Percentiles rank a stretch among this genome's conserved stretches.
phyloP scores from a whole-genome alignment of 2,329 filamentous ascomycete species.

The Paramyrothecium sp. region DNA sequence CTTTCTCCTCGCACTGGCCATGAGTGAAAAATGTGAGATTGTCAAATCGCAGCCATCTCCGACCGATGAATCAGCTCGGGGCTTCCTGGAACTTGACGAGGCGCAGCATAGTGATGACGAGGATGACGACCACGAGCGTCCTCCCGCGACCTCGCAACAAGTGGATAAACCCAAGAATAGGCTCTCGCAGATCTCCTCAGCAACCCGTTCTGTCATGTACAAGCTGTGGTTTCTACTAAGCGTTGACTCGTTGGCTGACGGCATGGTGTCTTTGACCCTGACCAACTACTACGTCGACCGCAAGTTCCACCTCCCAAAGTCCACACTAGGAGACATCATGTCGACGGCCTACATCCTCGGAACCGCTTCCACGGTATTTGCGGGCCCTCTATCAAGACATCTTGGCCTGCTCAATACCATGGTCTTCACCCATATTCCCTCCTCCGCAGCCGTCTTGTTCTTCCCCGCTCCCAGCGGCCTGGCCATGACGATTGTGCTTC shows the following conservation, averaged over 20 bases:
- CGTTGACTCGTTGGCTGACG: constrained; percentile 64
- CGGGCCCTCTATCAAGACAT: constrained; percentile 54
- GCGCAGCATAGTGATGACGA: constrained; percentile 12
- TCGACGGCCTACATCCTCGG: constrained; percentile 54
- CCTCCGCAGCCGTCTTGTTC: constrained; percentile 57
- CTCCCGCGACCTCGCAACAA: constrained; percentile 5
- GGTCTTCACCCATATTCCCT: constrained; percentile 62
- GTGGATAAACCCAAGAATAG: constrained; percentile 26
- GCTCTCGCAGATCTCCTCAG: constrained; percentile 54
- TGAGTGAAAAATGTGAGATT: constrained; percentile 50
- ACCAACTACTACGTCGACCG: constrained; percentile 58
- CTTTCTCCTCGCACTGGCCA: constrained; percentile 39
- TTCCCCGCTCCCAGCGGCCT: constrained; percentile 55
- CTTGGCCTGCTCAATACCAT: constrained; percentile 65
- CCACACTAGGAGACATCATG: constrained; percentile 58
- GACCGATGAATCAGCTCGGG: constrained; percentile 17
- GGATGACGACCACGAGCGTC: constrained; percentile 7
- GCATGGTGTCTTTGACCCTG: constrained; percentile 59
- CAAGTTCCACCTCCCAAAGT: constrained; percentile 55
- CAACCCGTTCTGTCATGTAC: constrained; percentile 59
- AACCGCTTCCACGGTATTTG: constrained; percentile 53
- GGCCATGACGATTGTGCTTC: constrained; percentile 49
- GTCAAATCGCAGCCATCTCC: constrained; percentile 17
- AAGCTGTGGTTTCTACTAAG: constrained; percentile 64
- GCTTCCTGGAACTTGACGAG: constrained; percentile 13